Base-by-base conservation (phyloP, 257 asterid genomes). In the Solanum chiquidenum region DNA sequence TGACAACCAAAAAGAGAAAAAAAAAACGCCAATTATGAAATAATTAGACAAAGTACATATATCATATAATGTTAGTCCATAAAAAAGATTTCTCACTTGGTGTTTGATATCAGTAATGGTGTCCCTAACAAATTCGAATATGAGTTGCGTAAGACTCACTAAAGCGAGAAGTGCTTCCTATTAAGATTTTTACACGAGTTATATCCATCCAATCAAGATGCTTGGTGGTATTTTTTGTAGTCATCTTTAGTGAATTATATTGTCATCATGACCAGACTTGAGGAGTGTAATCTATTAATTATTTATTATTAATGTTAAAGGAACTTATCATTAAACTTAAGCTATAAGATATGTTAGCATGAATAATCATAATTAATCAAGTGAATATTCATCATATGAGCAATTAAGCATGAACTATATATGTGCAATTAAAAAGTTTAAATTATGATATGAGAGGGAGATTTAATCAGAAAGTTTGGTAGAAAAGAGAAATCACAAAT, bases 381-480 rank as follows among this genome's bases (percentile, higher is more conserved):
- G 58, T 84, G 87, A 64, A 73, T 73, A 73, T 16, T 79, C 84
- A 42, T 77, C 84, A 13, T 13, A 44, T 79, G 18, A 79, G 4
- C 10, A 44, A 77, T 40, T 77, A 77, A 25, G 6, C 64, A 44
- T 42, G 64, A 79, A 18, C 13, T 12, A 88, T 33, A 25, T 31
- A 52, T 34, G 38, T 44, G 18, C 75, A 34, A 84, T 37, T 62
- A 42, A 25, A 77, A 62, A 62, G 86, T 75, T 76, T 46, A 31
- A n/a, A 9, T 12, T 75, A 42, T 72, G 29, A 58, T 6, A 71
- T 92, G 94, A 92, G 93, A 92, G 92, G 90, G 94, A 93, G 77
- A 72, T 90, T 86, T 87, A 83, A 92, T 90, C 95, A 86, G 93
- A 91, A 90, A 40, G 93, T 93, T 93, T 92, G 95, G 95, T 92